Base-by-base conservation (phyloP, 2,329 filamentous ascomycete genomes). In the Stemphylium beticola region DNA sequence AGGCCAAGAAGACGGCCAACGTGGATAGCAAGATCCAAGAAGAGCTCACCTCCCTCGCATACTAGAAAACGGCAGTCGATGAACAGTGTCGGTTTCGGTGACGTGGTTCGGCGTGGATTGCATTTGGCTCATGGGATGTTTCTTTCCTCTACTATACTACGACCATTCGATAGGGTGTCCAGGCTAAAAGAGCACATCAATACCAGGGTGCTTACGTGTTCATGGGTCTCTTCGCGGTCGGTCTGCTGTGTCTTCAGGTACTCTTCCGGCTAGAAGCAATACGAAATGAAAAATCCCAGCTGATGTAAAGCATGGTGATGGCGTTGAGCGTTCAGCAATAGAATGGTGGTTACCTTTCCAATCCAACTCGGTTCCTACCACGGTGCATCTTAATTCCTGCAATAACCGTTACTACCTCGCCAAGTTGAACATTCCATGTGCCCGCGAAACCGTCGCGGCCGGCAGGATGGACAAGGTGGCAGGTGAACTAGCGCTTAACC, bases 1-100 rank as follows among this genome's bases (percentile, higher is more conserved):
- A 96, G 79, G 93, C 93, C 74, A 90, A 96, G 89, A 93, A 93
- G 89, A 90, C 84, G 80, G 91, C 92, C 72, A 88, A 86, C 79
- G 87, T 93, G 80, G 89, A 93, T 83, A 83, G 85, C 78, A 92
- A 95, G 87, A 91, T 89, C 79, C 86, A 88, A 82, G 85, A 89
- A 85, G 88, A 95, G 82, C 89, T 98, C 79, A 90, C 90, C 82
- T 83, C 88, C 76, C 92, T 85, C 83, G 93, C 93, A 80, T 96
- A 96, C 88, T 98, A 96, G 79, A 80, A 64, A 61, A 61, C 54
- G 73, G 75, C 55, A 67, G 69, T 51, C 60, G 64, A 67, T 66
- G 66, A 64, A 59, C 63, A 66, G 61, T 66, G 57, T 60, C 62
- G 58, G 61, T 67, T 64, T 60, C 62, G 60, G 58, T 64, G 62